Base-by-base conservation (phyloP, 2,329 filamentous ascomycete species). In the Phyllosticta paracitricarpa region DNA sequence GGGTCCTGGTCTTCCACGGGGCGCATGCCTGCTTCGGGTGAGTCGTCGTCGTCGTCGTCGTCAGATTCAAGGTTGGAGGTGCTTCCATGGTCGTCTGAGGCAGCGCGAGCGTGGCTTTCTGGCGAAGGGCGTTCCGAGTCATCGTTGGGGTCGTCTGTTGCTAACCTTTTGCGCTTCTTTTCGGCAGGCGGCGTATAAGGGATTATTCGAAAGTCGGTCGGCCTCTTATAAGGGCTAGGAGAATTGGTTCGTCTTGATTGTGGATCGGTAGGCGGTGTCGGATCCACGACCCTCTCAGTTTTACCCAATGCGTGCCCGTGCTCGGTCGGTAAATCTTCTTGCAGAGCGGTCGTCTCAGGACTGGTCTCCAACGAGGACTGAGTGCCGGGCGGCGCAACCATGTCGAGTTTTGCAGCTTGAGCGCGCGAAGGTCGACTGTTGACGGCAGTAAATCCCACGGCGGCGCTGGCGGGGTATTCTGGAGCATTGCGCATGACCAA, bases 401-500 rank as follows among this genome's bases (percentile, higher is more conserved):
- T 7, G 33, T 26, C 24, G 35, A 54, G 8, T n/a, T 56, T 51
- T 51, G 54, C 30, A 51, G 51, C 25, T 58, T 61, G 25, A 51
- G 24, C 9, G 51, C 56, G 14, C 22, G 33, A 22, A 28, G 51
- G 7, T 28, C 60, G 60, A 51, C 60, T 56, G 33, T 61, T 61
- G 51, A 61, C 60, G 14, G 60, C 60, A 12, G 60, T 61, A 51
- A 61, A 61, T 48, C 60, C 60, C 14, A 33, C 51, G 10, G 24
- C 24, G 5, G 56, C 51, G 48, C 57, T 54, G 19, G 52, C n/a
- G 6, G 26, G 10, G 19, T 22, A 51, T 12, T 58, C 57, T 12
- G 28, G 57, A 26, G 52, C 35, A n/a, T 53, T 35, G 59, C 53
- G 33, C 33, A 40, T 40, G 33, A 40, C 33, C 33, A 40, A 40